Conservation (phyloP, 257 asterid species). For the Petunia secreta region DNA sequence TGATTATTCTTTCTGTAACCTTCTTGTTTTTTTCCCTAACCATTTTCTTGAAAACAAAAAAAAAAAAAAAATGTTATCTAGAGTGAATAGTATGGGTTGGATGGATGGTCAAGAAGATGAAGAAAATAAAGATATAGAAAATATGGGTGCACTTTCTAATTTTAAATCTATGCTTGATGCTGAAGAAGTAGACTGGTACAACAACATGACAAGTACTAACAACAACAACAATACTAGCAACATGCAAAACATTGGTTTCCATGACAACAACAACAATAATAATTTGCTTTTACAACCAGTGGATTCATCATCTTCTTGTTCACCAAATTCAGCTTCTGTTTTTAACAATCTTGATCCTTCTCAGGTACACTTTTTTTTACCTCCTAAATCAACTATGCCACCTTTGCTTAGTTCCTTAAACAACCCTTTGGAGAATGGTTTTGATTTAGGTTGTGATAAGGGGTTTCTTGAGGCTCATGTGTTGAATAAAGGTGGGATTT, state of each 20-base stretch:
- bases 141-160: conserved; percentile 51
- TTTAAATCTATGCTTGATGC: conserved; percentile 83
- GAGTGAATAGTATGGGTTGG: conserved; percentile 75
- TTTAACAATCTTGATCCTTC: conserved; percentile 60
- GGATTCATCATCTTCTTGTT: conserved; percentile 83
- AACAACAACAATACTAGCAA: conserved; percentile 18
- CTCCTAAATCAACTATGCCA: conserved; percentile 40
- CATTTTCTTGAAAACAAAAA: not conserved
- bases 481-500: conserved; percentile 38
- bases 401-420: conserved; percentile 30
- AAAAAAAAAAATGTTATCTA: conserved; percentile 51
- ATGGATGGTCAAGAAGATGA: conserved; percentile 62
- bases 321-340: conserved; percentile 72
- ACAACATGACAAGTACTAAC: conserved; percentile 23
- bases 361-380: conserved; percentile 58
- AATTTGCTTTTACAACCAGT: conserved; percentile 38
- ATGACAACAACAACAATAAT: conserved; percentile 46
- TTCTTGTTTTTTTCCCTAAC: not conserved
- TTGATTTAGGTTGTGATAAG: conserved; percentile 62
- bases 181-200: conserved; percentile 73
- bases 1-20: conserved; percentile 2
- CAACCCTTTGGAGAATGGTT: conserved; percentile 46
- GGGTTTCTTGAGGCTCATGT: conserved; percentile 60
- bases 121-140: conserved; percentile 54
- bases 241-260: conserved; percentile 62